phyloP scores from a whole-genome alignment of 2,329 filamentous ascomycete species.

The Bipolaris cookei region DNA sequence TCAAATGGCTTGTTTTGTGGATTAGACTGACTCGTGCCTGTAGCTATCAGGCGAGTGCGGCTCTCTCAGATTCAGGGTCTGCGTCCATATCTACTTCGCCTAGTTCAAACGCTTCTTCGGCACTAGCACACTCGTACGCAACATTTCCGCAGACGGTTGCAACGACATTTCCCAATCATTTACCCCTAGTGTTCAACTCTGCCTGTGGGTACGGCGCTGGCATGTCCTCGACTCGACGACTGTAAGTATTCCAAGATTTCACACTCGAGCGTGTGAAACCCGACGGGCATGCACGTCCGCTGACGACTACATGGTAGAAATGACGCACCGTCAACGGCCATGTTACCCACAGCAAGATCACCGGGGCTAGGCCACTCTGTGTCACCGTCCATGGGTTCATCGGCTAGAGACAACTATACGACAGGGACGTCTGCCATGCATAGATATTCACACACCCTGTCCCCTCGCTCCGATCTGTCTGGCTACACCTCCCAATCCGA shows the following conservation, averaged over 20 bases:
- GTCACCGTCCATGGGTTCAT: conserved; percentile 49
- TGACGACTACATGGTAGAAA: conserved; percentile 49
- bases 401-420: conserved; percentile 55
- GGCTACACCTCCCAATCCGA: conserved; percentile 46
- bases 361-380: conserved; percentile 51
- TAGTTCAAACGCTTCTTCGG: conserved; percentile 58
- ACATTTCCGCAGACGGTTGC: conserved; percentile 41
- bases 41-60: conserved; percentile 59
- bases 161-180: conserved; percentile 46
- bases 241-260: conserved; percentile 53
- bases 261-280: conserved; percentile 44
- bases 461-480: conserved; percentile 46
- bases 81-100: conserved; percentile 61
- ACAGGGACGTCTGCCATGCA: conserved; percentile 49
- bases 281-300: conserved; percentile 47
- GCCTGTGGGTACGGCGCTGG: conserved; percentile 47
- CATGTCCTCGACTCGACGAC: conserved; percentile 51
- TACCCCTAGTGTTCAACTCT: conserved; percentile 42
- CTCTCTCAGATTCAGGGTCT: conserved; percentile 63
- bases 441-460: conserved; percentile 43
- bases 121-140: conserved; percentile 53
- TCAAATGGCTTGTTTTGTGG: conserved; percentile 39
- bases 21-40: conserved; percentile 44
- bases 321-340: conserved; percentile 56
- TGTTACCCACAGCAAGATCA: conserved; percentile 54